Conservation (phyloP, 2,329 filamentous ascomycete genomes). For the Cytospora schulzeri region DNA sequence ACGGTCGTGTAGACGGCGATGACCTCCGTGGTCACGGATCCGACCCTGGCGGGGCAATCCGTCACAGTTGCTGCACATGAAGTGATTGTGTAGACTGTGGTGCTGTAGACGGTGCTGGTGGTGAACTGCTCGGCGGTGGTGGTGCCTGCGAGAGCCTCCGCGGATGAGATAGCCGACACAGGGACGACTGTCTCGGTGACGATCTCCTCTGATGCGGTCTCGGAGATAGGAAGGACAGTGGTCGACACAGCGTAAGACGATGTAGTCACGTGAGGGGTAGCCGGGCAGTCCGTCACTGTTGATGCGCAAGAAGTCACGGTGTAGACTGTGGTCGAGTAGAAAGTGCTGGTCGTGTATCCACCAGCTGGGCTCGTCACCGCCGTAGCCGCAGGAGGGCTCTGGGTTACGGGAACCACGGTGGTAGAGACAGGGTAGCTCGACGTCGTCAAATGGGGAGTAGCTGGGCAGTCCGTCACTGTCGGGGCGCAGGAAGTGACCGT, state of each 20-base stretch:
- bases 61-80: constrained; percentile 50
- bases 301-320: constrained; percentile 60
- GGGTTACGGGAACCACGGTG: constrained; percentile 48
- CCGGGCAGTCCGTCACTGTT: constrained; percentile 45
- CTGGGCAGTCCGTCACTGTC: constrained; percentile 44
- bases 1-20: constrained; percentile 49
- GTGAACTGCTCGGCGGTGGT: constrained; percentile 25
- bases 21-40: constrained; percentile 43
- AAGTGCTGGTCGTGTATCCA: constrained; percentile 39
- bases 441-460: constrained; percentile 48
- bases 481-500: constrained; percentile 60
- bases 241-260: constrained; percentile 39
- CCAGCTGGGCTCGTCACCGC: background rate
- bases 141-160: constrained; percentile 1
- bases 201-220: constrained; percentile 49
- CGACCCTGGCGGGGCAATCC: constrained; percentile 41
- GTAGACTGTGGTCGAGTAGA: constrained; percentile 47
- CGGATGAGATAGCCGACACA: constrained; percentile 1
- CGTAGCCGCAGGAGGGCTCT: constrained; percentile 47
- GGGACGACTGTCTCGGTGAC: constrained; percentile 54
- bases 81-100: constrained; percentile 55
- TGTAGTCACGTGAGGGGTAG: constrained; percentile 48
- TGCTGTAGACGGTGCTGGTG: constrained; percentile 45
- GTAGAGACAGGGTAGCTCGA: constrained; percentile 39
- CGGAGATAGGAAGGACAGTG: constrained; percentile 48